Conservation (phyloP, 1,139 yeast species). For the Suhomyces bokatorum region DNA sequence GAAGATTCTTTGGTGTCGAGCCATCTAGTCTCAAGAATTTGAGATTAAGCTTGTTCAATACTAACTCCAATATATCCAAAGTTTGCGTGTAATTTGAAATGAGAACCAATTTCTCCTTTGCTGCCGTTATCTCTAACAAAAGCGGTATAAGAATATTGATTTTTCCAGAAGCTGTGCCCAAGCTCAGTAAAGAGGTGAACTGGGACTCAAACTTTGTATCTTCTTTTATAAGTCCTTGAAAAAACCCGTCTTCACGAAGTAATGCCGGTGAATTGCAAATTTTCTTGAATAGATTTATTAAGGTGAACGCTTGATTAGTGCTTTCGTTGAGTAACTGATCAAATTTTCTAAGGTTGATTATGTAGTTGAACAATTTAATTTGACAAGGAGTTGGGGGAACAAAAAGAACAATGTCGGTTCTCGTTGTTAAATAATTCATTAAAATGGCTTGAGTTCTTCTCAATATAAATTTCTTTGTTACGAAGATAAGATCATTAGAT, state of each 20-base stretch:
- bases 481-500: constrained; percentile 58
- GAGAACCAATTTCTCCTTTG: constrained; percentile 74
- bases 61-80: constrained; percentile 67
- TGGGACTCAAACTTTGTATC: constrained; percentile 13
- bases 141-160: constrained; percentile 54
- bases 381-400: constrained; percentile 75
- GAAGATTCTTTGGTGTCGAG: constrained; percentile 62
- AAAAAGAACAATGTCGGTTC: constrained; percentile 77
- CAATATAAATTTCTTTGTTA: constrained; percentile 68
- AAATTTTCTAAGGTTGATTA: constrained; percentile 47
- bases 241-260: constrained; percentile 43
- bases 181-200: constrained; percentile 11
- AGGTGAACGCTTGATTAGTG: constrained; percentile 54
- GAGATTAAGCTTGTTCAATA: constrained; percentile 53
- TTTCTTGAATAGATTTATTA: constrained; percentile 76
- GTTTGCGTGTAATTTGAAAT: constrained; percentile 91
- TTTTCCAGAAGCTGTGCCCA: constrained; percentile 49
- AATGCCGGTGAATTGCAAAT: constrained; percentile 82
- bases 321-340: constrained; percentile 23
- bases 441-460: constrained; percentile 70
- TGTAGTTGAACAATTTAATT: constrained; percentile 49
- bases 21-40: constrained; percentile 78
- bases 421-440: constrained; percentile 68
- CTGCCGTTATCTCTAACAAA: constrained; percentile 45
- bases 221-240: constrained; percentile 21